Conservation (phyloP, 352 stramenopile species). For the Aphanomyces euteiches region DNA sequence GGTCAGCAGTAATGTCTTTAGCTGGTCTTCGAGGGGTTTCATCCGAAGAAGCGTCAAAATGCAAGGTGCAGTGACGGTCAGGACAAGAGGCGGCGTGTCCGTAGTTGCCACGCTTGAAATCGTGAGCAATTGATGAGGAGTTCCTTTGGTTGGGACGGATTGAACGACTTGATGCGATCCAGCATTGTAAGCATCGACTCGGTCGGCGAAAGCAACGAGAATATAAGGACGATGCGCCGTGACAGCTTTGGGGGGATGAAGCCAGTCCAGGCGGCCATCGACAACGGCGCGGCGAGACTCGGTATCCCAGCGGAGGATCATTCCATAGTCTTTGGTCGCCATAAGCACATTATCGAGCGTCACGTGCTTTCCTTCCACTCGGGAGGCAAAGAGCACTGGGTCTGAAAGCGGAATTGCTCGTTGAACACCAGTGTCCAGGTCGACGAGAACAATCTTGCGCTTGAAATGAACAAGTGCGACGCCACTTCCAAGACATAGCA, state of each 20-base stretch:
- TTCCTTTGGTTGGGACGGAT: constrained; percentile 52
- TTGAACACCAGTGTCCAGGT: constrained; percentile 16
- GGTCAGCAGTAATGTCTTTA: constrained; percentile 43
- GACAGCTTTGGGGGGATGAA: constrained; percentile 42
- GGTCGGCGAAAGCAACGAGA: constrained; percentile 54
- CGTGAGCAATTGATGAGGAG: constrained; percentile 25
- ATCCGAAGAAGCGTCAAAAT: constrained; percentile 53
- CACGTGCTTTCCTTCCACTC: constrained; percentile 31
- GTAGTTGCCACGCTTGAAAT: background rate
- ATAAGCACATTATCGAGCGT: constrained; percentile 54
- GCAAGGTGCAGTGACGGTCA: constrained; percentile 46
- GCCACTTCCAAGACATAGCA: constrained; percentile 16
- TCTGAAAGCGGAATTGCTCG: background rate
- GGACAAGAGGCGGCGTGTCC: constrained; percentile 37
- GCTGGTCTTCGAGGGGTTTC: constrained; percentile 47
- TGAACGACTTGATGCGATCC: constrained; percentile 54
- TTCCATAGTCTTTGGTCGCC: constrained; percentile 56
- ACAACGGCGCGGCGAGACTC: background rate
- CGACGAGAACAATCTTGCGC: constrained; percentile 6
- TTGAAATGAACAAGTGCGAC: constrained; percentile 30
- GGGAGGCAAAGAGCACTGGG: constrained; percentile 16
- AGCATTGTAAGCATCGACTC: constrained; percentile 60
- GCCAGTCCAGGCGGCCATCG: constrained; percentile 31
- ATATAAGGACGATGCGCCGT: constrained; percentile 70
- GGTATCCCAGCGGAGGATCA: constrained; percentile 8